Evolutionary conservation across 768 basidiomycete genomes (phyloP).

Genomic region (Mycena latifolia): DNA sequence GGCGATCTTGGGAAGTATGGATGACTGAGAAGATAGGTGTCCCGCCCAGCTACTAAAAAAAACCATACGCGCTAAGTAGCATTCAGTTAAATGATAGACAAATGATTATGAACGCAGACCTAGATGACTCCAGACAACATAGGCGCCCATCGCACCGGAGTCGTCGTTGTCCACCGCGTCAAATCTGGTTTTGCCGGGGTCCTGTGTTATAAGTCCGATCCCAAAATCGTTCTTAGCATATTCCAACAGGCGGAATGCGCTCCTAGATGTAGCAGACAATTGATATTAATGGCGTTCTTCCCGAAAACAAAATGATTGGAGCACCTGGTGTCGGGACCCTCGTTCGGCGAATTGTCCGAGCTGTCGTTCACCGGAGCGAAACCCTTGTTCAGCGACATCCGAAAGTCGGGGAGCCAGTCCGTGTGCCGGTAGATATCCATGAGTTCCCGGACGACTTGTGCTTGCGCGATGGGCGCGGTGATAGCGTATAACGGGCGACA

Average conservation of each 20-base stretch:
- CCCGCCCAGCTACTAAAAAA: slow-evolving; percentile 33
- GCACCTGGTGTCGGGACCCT: slow-evolving; percentile 25
- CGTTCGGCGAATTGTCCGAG: slow-evolving; percentile 30
- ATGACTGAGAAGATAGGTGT: slow-evolving; percentile 34
- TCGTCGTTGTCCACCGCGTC: slow-evolving; percentile 29
- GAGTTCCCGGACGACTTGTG: slow-evolving; percentile 41
- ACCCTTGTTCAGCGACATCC: slow-evolving; percentile 43
- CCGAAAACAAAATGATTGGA: background rate
- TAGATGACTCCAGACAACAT: slow-evolving; percentile 34
- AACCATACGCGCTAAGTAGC: slow-evolving; percentile 15
- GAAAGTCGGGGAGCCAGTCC: slow-evolving; percentile 43
- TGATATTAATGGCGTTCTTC: too few relatives aligned
- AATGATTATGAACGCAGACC: slow-evolving; percentile 2
- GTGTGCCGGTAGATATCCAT: slow-evolving; percentile 42
- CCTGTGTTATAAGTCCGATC: slow-evolving; percentile 31
- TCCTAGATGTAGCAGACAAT: slow-evolving; percentile 14
- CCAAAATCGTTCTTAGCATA: slow-evolving; percentile 36
- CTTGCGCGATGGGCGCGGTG: slow-evolving; percentile 33
- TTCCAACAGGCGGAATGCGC: slow-evolving; percentile 31
- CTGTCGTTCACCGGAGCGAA: slow-evolving; percentile 28
- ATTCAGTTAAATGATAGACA: background rate
- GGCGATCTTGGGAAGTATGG: slow-evolving; percentile 35
- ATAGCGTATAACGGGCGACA: slow-evolving; percentile 32
- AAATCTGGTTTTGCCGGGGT: slow-evolving; percentile 17
- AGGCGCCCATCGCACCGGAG: slow-evolving; percentile 34